Evolutionary conservation across 495 filamentous ascomycete genomes (phyloP).

Genomic region (Penicillium simplicissimum): DNA sequence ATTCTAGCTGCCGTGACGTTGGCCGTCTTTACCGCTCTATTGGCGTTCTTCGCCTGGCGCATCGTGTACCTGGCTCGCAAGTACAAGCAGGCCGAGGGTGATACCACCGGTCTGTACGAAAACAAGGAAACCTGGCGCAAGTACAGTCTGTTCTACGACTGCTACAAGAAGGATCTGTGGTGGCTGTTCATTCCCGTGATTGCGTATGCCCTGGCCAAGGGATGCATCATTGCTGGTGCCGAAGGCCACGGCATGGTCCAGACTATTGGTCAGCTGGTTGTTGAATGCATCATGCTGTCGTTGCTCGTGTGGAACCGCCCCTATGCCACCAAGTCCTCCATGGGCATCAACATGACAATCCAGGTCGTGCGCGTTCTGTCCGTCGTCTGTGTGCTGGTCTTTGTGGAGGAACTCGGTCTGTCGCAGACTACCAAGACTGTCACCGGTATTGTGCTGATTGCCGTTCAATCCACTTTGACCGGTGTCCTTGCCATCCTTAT

Average conservation of each 20-base stretch:
- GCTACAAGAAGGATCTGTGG: constrained; percentile 91
- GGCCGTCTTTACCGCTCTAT: constrained; percentile 71
- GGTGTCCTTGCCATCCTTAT: constrained; percentile 86
- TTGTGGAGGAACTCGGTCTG: constrained; percentile 90
- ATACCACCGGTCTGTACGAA: constrained; percentile 73
- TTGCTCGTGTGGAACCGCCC: constrained; percentile 83
- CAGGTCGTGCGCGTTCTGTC: constrained; percentile 93
- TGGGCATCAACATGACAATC: constrained; percentile 92
- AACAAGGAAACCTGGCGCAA: constrained; percentile 90
- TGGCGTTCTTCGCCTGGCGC: constrained; percentile 76
- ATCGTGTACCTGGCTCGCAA: constrained; percentile 76
- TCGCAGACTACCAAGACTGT: constrained; percentile 94
- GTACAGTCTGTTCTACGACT: constrained; percentile 97
- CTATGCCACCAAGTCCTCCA: constrained; percentile 79
- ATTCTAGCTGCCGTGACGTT: constrained; percentile 81
- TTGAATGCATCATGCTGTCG: constrained; percentile 70
- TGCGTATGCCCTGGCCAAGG: constrained; percentile 90
- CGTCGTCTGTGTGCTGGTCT: constrained; percentile 84
- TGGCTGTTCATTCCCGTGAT: constrained; percentile 94
- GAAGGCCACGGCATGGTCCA: constrained; percentile 86
- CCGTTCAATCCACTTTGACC: constrained; percentile 81
- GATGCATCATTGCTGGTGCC: constrained; percentile 80
- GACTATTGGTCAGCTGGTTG: constrained; percentile 72
- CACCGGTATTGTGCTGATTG: constrained; percentile 86
- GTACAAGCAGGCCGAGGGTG: constrained; percentile 74